Evolutionary conservation across 441 rosid genomes (phyloP), one percentile per base, ranked within the genome.

Genomic region (Pelargonium myrrhifolium): DNA sequence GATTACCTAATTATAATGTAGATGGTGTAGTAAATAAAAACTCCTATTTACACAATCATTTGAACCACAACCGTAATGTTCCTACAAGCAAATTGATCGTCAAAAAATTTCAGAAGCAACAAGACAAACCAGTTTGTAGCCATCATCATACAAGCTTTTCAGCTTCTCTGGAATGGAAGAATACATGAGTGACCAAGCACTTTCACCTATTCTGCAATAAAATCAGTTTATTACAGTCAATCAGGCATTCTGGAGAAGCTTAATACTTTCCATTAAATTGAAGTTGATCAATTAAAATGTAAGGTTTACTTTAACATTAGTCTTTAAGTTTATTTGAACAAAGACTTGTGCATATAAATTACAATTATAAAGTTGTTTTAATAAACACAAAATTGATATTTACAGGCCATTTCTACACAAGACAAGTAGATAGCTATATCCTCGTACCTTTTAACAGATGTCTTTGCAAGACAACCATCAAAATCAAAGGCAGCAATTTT

Each of bases 401-500:
- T 15, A 37, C 6, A 37, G 58, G 20, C 8, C 58, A 51, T 51
- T 51, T 51, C 20, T 14, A 4, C n/a, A 51, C 20, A 51, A n/a
- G n/a, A n/a, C n/a, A n/a, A n/a, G n/a, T n/a, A 51, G 21, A 51
- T 51, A 15, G n/a, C n/a, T 20, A 51, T 51, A 51, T n/a, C 5
- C 4, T 24, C 14, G 66, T 78, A 89, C 97, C 83, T 85, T 79
- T 80, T 90, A 62, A 90, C 88, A 65, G 89, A 83, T 28, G 98
- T 89, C 55, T 89, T 87, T 42, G 81, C 98, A 39, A 93, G 97
- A 81, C 96, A 86, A 72, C 96, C 96, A 81, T 93, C 98, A 75
- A 93, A 93, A 79, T 93, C 98, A 84, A 93, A 93, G 49, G 98
- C 96, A 64, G 98, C 98, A 63, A 93, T 84, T 79, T 86, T 93